Evolutionary conservation across 768 basidiomycete species (phyloP), one percentile per base, ranked within the genome.

Genomic region (Gloeophyllum trabeum): DNA sequence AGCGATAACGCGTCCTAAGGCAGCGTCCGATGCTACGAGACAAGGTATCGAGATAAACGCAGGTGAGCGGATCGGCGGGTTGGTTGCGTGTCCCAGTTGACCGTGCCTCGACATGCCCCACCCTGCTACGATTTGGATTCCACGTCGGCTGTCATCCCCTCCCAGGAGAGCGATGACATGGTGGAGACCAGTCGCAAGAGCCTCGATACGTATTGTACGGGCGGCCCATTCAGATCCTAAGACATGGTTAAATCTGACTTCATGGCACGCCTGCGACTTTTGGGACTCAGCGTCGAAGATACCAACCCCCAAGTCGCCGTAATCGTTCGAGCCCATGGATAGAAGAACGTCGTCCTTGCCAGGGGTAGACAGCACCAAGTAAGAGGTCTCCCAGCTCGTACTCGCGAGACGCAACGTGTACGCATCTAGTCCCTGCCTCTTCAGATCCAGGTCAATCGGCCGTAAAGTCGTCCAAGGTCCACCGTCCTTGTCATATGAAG

Each of bases 21-120:
- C 20, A 21, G 25, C 6, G 14, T 59, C 50, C 4, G 61, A 35
- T 4, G 57, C 46, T 6, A 87, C 51, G 4, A 64, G 46, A 6
- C 32, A 50, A 13, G 66, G 64, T 0, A 46, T 44, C 1, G 66
- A 42, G 14, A 60, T 45, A 46, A 63, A 61, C 0, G 60, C 46
- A 6, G 55, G 42, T 12, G 55, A 49, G 23, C 57, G 58, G 23
- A 48, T 49, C 24, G 42, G 43, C 6, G 47, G 32, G 23, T 51
- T 46, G 14, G 57, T 10, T 12, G 36, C 10, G 12, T 7, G 36
- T 3, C 84, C 86, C 1, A 98, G 71, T 54, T 97, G 91, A 3
- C 90, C 89, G 52, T 93, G 89, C 24, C 93, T 67, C 12, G 76
- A 72, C 2, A 79, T 65, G 4, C 92, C 93, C 92, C 93, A 97